Evolutionary conservation across 768 basidiomycete genomes (phyloP), one percentile per base, ranked within the genome.

Genomic region (Tephrocybe sp.): DNA sequence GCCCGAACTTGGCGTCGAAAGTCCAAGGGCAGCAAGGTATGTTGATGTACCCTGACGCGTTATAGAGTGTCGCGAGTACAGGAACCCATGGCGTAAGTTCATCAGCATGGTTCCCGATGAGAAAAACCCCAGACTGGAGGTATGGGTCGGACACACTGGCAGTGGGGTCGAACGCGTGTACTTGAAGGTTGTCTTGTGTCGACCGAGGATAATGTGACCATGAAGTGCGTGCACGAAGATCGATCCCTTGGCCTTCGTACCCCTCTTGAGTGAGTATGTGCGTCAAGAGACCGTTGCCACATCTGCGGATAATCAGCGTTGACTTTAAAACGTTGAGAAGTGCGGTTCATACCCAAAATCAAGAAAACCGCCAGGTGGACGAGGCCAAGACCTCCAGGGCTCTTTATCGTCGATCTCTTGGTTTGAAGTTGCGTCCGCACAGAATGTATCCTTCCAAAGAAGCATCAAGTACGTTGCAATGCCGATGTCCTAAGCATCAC

Each of bases 21-120:
- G 77, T 64, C 87, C 89, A 88, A n/a, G 87, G 71, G 67, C 95
- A 98, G 63, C 96, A 98, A 0, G 96, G 96, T 48, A 98, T 92
- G 5, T 79, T 87, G 39, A 92, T 66, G 59, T 89, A 89, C 4
- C 88, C 89, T 0, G 83, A 79, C 0, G 84, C 80, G 3, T 63
- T 59, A 31, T 76, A 69, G 12, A 85, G 56, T 0, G 86, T 83
- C 0, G 93, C 80, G 5, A 97, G 70, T 1, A 97, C 77, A 0
- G 96, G 92, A 0, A 93, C 66, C 95, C 95, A 98, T 0, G 96
- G 96, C 19, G 95, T 95, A 14, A 98, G 74, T 60, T 98, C 96
- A 69, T 98, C 96, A 0, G 95, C 89, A 66, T 98, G 96, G 69
- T 98, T 98, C 8, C 90, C 93, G 44, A 98, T 88, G 51, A 98